These are phyloP conservation scores for Vanrija humicola DNA, from an alignment of 1,284 basidiomycete species.

Conservation along the genomic window DNA sequence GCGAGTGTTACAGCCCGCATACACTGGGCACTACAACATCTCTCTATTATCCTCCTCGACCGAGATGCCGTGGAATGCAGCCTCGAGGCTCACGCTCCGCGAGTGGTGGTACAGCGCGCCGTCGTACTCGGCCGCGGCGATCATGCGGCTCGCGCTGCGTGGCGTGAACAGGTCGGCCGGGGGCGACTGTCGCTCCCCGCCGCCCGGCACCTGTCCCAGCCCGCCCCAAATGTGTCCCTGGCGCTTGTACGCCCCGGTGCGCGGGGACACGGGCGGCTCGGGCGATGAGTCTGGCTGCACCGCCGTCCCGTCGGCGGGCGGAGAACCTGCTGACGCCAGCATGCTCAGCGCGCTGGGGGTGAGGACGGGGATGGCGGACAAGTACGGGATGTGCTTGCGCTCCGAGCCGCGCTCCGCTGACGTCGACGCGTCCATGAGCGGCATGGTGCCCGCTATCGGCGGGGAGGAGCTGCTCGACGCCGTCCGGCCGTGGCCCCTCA, in stretches of 20 bases:
- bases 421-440: not conserved
- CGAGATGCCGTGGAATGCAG: too few species aligned
- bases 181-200: not conserved
- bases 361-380: slow-evolving; percentile 2
- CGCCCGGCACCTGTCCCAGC: not conserved
- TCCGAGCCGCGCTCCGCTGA: too few species aligned
- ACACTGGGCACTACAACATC: too few species aligned
- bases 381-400: not conserved
- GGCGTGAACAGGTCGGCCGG: slow-evolving; percentile 14
- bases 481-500: not conserved
- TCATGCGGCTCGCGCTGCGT: slow-evolving; percentile 15
- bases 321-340: slow-evolving; percentile 10
- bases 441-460: slow-evolving; percentile 3
- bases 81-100: too few species aligned
- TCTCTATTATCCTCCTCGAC: too few species aligned
- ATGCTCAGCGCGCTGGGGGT: not conserved
- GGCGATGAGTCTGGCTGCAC: slow-evolving; percentile 27
- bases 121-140: slow-evolving; percentile 19
- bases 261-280: slow-evolving; percentile 4
- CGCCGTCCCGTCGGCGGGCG: slow-evolving; percentile 23
- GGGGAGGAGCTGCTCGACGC: not conserved
- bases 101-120: slow-evolving; percentile 18
- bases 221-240: not conserved
- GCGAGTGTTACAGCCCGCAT: too few species aligned
- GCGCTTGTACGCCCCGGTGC: not conserved